A percentile compares a stretch with the other conserved stretches of the same genome.
Evolutionary conservation across 306 rosid genomes (phyloP).

Genomic region (Abrus precatorius): DNA sequence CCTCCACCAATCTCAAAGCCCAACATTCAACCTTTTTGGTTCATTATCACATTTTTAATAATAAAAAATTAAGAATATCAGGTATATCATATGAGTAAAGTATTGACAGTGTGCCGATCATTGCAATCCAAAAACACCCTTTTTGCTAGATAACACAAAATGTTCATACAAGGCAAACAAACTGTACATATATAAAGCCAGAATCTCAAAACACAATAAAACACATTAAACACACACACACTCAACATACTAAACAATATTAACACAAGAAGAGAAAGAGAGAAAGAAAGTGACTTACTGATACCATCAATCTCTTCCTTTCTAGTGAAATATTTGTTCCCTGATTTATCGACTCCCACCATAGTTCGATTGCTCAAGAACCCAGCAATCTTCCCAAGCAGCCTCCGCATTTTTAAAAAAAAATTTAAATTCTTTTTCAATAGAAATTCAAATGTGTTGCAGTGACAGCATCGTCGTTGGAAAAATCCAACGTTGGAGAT

Average conservation of each 20-base stretch:
- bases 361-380: slow-evolving; percentile 59
- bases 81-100: not conserved
- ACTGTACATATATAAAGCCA: slow-evolving; percentile 7
- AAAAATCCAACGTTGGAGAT: slow-evolving; percentile 30
- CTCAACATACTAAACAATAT: not conserved
- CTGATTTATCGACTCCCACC: slow-evolving; percentile 79
- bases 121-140: slow-evolving; percentile 39
- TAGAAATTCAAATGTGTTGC: slow-evolving; percentile 37
- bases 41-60: not conserved
- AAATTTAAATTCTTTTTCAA: not conserved
- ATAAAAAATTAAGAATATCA: not conserved
- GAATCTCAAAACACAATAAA: slow-evolving; percentile 29
- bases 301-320: slow-evolving; percentile 76
- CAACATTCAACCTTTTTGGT: not conserved
- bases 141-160: not conserved
- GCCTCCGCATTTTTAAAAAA: slow-evolving; percentile 64
- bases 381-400: slow-evolving; percentile 66
- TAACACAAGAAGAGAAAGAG: not conserved
- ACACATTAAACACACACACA: not conserved
- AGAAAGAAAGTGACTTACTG: slow-evolving; percentile 67
- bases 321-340: slow-evolving; percentile 78
- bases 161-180: not conserved
- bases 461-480: slow-evolving; percentile 25
- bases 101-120: slow-evolving; percentile 27
- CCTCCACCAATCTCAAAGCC: not conserved